Evolutionary conservation across 805 yeast genomes (phyloP), one percentile per base, ranked within the genome.

Genomic region (Teunomyces stri): DNA sequence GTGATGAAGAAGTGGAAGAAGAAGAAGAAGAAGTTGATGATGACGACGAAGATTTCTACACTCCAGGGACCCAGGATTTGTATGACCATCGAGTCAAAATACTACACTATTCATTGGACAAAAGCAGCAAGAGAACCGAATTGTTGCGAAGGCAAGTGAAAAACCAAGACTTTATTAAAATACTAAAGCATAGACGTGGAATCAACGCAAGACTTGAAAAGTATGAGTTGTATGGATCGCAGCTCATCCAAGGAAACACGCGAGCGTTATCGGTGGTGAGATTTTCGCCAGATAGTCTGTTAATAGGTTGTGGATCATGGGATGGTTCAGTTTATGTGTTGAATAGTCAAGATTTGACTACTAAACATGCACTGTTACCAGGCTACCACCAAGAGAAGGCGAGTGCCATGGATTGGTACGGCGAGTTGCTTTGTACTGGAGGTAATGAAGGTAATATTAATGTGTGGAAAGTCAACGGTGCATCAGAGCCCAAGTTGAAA

Each of bases 271-370:
- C 96, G 0, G 61, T 72, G 2, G 79, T 84, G 0, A 56, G 79
- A 5, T 71, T 79, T 48, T 70, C 81, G 4, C 64, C 68, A 0
- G 59, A 69, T 44, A 62, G 68, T 3, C 37, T 56, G 1, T 44
- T 51, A 2, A 63, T 87, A 2, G 85, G 89, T 0, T 71, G 81
- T 11, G 94, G 90, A 0, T 86, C 94, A 31, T 92, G 98, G 97
- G 80, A 84, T 51, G 97, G 97, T 3, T 72, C 74, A 22, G 55
- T 89, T 4, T 76, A 75, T 50, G 51, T 88, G 1, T 36, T 85
- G n/a, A 62, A 76, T 39, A 53, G 63, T 3, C 56, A 64, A 0
- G 62, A 74, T 3, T 63, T 85, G 36, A 64, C 66, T 15, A 51
- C 51, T 3, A 54, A 50, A 11, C 28, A 45, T 0, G 53, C 55